These are phyloP conservation scores for Tuber borchii DNA, from an alignment of 495 filamentous ascomycete genomes.

Conservation along the genomic window DNA sequence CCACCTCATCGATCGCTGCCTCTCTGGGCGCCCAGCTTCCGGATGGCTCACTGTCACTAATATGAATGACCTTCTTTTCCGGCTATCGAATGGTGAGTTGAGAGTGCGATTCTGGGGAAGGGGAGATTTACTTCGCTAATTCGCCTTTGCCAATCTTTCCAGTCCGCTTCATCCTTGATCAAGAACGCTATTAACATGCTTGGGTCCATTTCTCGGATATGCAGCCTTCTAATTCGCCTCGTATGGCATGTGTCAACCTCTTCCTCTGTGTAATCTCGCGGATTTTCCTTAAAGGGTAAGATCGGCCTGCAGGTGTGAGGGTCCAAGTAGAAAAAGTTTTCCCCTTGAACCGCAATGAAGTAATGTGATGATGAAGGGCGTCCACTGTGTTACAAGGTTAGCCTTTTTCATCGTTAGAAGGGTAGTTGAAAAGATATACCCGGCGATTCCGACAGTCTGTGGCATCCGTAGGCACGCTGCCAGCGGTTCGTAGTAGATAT, in stretches of 20 bases:
- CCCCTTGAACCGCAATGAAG: slow-evolving; percentile 89
- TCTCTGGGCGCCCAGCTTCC: slow-evolving; percentile 53
- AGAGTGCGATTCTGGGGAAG: slow-evolving; percentile 17
- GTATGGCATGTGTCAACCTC: slow-evolving; percentile 85
- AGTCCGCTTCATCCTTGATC: slow-evolving; percentile 74
- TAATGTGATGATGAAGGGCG: slow-evolving; percentile 94
- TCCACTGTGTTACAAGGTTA: slow-evolving; percentile 52
- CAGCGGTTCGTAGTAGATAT: slow-evolving; percentile 85
- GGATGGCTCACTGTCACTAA: slow-evolving; percentile 63
- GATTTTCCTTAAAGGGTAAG: slow-evolving; percentile 47
- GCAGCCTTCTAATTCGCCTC: slow-evolving; percentile 68
- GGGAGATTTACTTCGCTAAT: slow-evolving; percentile 45
- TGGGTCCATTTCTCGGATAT: slow-evolving; percentile 90
- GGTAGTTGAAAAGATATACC: slow-evolving; percentile 52
- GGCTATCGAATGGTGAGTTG: slow-evolving; percentile 50
- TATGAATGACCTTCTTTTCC: slow-evolving; percentile 78
- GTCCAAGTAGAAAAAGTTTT: slow-evolving; percentile 88
- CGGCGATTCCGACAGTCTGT: slow-evolving; percentile 91
- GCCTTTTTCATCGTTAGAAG: background rate
- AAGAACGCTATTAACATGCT: slow-evolving; percentile 98
- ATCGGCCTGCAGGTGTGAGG: slow-evolving; percentile 54
- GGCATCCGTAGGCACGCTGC: slow-evolving; percentile 71
- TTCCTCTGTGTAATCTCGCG: slow-evolving; percentile 61
- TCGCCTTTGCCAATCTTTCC: slow-evolving; percentile 67
- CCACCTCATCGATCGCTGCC: slow-evolving; percentile 81